Conservation (phyloP, 352 stramenopile genomes). For the Phytophthora vignae region DNA sequence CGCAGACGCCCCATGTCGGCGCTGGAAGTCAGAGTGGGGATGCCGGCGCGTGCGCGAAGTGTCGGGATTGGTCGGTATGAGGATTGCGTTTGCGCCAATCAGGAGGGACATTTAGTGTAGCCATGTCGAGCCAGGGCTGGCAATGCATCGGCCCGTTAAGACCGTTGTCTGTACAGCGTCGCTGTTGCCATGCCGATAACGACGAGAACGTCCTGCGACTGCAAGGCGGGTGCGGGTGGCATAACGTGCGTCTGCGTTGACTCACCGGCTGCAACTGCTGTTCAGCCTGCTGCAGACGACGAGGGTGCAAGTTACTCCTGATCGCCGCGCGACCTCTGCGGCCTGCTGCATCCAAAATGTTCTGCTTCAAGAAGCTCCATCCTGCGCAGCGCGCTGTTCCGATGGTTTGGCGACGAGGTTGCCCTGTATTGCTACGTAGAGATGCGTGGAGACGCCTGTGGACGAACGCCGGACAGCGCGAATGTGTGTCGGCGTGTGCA, state of each 20-base stretch:
- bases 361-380: background rate
- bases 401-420: background rate
- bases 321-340: too few species aligned
- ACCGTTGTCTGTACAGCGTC: too few species aligned
- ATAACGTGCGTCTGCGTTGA: too few species aligned
- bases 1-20: conserved; percentile 19
- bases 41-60: background rate
- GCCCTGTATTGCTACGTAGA: background rate
- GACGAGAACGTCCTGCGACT: too few species aligned
- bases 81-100: conserved; percentile 1
- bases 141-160: too few species aligned
- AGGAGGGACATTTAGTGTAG: background rate
- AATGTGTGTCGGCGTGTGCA: background rate
- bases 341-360: background rate
- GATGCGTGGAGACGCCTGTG: background rate
- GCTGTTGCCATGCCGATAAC: too few species aligned
- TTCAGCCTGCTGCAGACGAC: too few species aligned
- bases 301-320: too few species aligned
- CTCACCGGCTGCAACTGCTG: too few species aligned
- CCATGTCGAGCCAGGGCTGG: background rate
- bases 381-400: background rate
- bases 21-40: conserved; percentile 9
- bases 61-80: conserved; percentile 1
- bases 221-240: too few species aligned
- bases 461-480: background rate